These are phyloP conservation scores for Odonthalia washingtoniensis DNA, from an alignment of 31 red algal species.

Conservation along the genomic window DNA sequence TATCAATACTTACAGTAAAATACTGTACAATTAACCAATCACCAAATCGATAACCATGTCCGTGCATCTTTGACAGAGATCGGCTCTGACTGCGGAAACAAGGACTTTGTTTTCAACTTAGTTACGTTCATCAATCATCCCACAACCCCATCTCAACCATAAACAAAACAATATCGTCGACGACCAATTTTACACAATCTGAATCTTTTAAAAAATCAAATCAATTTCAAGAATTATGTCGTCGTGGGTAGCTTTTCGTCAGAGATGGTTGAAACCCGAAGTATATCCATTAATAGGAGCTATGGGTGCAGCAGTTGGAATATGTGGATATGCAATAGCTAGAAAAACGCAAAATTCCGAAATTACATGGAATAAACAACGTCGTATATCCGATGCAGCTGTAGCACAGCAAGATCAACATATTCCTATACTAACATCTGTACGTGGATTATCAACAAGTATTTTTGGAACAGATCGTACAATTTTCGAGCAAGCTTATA, in stretches of 20 bases:
- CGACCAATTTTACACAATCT: no score
- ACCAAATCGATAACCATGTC: no score
- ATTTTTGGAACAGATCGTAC: conserved; percentile 49
- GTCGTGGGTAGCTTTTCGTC: conserved; percentile 60
- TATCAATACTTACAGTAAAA: no score
- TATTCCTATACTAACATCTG: conserved; percentile 56
- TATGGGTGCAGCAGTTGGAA: conserved; percentile 71
- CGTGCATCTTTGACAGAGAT: no score
- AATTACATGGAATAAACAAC: conserved; percentile 65
- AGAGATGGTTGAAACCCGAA: conserved; percentile 75
- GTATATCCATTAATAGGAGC: conserved; percentile 83
- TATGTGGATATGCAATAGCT: conserved; percentile 45
- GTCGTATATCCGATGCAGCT: conserved; percentile 36
- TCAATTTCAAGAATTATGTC: no score
- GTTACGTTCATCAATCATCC: no score
- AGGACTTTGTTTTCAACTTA: no score
- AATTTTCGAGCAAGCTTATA: background rate
- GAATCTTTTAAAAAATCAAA: no score
- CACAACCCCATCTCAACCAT: no score
- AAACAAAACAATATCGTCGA: no score
- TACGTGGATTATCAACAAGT: conserved; percentile 51
- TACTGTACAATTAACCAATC: no score
- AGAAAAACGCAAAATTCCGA: conserved; percentile 66
- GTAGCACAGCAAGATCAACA: conserved; percentile 63
- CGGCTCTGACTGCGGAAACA: no score